These are phyloP conservation scores for Rhodotorula diobovata DNA, from an alignment of 768 basidiomycete species.

Conservation along the genomic window DNA sequence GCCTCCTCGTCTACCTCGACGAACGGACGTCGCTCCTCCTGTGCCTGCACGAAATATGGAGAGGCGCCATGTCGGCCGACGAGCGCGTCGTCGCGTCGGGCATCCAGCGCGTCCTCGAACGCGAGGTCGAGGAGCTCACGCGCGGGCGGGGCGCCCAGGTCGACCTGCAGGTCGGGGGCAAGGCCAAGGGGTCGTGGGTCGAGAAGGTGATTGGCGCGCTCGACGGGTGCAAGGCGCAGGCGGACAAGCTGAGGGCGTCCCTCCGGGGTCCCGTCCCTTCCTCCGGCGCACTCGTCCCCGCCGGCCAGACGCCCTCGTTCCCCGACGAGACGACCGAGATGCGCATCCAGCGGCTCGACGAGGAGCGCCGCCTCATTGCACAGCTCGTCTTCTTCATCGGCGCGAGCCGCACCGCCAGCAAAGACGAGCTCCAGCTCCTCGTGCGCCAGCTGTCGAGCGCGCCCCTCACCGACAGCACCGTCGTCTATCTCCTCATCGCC, in stretches of 20 bases:
- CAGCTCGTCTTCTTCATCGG: constrained; percentile 40
- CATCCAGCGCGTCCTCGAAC: constrained; percentile 26
- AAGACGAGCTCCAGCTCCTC: constrained; percentile 36
- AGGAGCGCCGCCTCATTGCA: constrained; percentile 38
- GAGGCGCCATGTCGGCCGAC: constrained; percentile 30
- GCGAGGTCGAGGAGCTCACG: constrained; percentile 36
- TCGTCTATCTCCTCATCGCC: constrained; percentile 61
- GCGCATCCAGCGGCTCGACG: constrained; percentile 20
- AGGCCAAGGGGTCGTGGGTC: constrained; percentile 32
- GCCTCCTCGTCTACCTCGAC: constrained; percentile 34
- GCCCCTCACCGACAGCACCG: constrained; percentile 64
- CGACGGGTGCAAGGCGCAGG: constrained; percentile 34
- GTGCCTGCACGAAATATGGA: constrained; percentile 33
- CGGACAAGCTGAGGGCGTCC: constrained; percentile 16
- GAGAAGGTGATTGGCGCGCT: constrained; percentile 39
- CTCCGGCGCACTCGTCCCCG: constrained; percentile 19
- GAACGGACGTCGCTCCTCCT: constrained; percentile 24
- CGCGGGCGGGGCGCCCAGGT: constrained; percentile 28
- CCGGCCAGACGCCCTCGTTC: constrained; percentile 26
- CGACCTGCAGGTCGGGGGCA: neutral
- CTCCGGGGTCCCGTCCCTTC: constrained; percentile 8
- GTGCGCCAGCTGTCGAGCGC: constrained; percentile 28
- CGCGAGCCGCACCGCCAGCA: constrained; percentile 18
- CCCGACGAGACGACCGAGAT: constrained; percentile 35
- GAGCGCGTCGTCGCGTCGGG: constrained; percentile 30